phyloP scores from a whole-genome alignment of 495 filamentous ascomycete species.

The Penicillium pancosmium region DNA sequence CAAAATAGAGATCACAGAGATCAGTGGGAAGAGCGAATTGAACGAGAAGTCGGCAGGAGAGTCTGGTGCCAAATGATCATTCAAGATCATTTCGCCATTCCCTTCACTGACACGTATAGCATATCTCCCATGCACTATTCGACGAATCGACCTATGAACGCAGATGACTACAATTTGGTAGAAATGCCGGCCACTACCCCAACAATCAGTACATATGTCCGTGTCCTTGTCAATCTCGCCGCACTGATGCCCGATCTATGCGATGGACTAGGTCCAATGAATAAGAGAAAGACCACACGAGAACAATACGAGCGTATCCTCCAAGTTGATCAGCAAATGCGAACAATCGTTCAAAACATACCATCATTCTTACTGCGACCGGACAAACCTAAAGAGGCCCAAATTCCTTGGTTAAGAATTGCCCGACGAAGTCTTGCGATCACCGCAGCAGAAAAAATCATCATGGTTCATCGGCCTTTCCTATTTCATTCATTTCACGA shows the following conservation, averaged over 20 bases:
- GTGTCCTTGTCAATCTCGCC: slow-evolving; percentile 43
- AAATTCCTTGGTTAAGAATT: slow-evolving; percentile 41
- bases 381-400: slow-evolving; percentile 31
- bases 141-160: slow-evolving; percentile 42
- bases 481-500: slow-evolving; percentile 46
- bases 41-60: slow-evolving; percentile 44
- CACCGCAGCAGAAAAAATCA: slow-evolving; percentile 53
- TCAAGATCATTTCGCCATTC: slow-evolving; percentile 53
- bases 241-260: slow-evolving; percentile 42
- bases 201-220: slow-evolving; percentile 42
- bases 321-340: slow-evolving; percentile 44
- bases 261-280: slow-evolving; percentile 41
- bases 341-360: slow-evolving; percentile 36
- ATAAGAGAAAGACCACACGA: slow-evolving; percentile 28
- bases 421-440: slow-evolving; percentile 46
- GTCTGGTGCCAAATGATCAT: slow-evolving; percentile 50
- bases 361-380: slow-evolving; percentile 34
- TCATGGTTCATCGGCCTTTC: slow-evolving; percentile 55
- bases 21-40: slow-evolving; percentile 29
- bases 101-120: slow-evolving; percentile 50
- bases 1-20: slow-evolving; percentile 31
- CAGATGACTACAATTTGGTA: slow-evolving; percentile 41
- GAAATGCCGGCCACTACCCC: slow-evolving; percentile 35
- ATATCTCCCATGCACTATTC: slow-evolving; percentile 46
- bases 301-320: slow-evolving; percentile 49